Evolutionary conservation across 495 filamentous ascomycete species (phyloP).

Genomic region (Aspergillus mulundensis): DNA sequence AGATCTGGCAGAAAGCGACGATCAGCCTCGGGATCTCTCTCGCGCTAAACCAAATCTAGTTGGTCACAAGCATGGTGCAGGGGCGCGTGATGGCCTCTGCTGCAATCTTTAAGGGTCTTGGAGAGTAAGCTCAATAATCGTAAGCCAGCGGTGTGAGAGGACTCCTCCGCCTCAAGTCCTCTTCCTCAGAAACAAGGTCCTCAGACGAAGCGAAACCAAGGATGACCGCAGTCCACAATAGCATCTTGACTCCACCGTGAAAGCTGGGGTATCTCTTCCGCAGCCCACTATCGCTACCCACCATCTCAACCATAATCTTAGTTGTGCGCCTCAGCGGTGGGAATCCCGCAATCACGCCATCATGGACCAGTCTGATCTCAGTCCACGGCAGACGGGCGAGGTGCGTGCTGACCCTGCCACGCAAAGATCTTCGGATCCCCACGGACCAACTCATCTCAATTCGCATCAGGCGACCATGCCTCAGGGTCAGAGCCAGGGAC

Average conservation of each 20-base stretch:
- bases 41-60: not conserved
- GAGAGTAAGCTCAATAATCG: not conserved
- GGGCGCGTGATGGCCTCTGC: conserved; percentile 2
- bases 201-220: not conserved
- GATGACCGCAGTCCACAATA: conserved; percentile 2
- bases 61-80: conserved; percentile 5
- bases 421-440: conserved; percentile 26
- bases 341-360: conserved; percentile 34
- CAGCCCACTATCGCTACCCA: not conserved
- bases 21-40: not conserved
- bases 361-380: conserved; percentile 36
- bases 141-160: not conserved
- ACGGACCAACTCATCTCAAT: conserved; percentile 13
- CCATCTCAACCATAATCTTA: not conserved
- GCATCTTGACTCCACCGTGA: conserved; percentile 8
- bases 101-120: not conserved
- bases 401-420: conserved; percentile 17
- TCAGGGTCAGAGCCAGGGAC: not conserved
- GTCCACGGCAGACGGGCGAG: conserved; percentile 20
- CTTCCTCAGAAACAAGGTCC: not conserved
- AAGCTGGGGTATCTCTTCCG: conserved; percentile 13
- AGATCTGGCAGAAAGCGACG: not conserved
- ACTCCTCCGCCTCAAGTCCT: not conserved
- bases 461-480: conserved; percentile 13
- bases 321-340: conserved; percentile 1